Conservation (phyloP, 2,329 filamentous ascomycete species). For the Didymella glomerata region DNA sequence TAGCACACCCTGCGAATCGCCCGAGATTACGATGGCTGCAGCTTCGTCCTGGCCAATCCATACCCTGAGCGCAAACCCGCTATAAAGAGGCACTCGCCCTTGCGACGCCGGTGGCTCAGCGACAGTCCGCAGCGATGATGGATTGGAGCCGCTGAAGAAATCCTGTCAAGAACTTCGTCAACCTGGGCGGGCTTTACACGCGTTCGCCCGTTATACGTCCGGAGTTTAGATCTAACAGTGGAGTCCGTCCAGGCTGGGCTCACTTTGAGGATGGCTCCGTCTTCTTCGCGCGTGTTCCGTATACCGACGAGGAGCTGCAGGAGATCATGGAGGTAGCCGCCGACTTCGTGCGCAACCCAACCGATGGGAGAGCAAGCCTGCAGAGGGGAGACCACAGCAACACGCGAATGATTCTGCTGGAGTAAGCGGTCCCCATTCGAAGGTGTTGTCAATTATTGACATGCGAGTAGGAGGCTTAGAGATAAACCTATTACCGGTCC, state of each 20-base stretch:
- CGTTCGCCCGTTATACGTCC: no score
- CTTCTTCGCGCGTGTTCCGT: constrained; percentile 23
- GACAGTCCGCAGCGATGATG: background rate
- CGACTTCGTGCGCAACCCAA: constrained; percentile 23
- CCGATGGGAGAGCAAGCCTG: background rate
- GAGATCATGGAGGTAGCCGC: constrained; percentile 27
- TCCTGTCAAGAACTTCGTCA: constrained; percentile 20
- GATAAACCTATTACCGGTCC: background rate
- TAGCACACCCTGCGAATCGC: background rate
- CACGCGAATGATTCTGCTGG: constrained; percentile 2
- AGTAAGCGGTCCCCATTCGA: background rate
- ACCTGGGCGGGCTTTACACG: constrained; percentile 26
- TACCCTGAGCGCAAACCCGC: background rate
- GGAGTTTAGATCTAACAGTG: background rate
- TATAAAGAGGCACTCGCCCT: background rate
- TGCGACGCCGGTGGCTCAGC: background rate
- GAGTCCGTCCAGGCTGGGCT: constrained; percentile 23
- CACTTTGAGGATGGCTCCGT: constrained; percentile 39
- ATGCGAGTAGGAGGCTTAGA: background rate
- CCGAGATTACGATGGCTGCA: constrained; percentile 1
- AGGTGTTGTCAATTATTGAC: background rate
- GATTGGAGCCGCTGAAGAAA: background rate
- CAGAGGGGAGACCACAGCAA: background rate
- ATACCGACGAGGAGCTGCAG: constrained; percentile 28
- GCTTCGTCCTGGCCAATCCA: background rate